These are phyloP conservation scores for Monosporascus ibericus DNA, from an alignment of 2,329 filamentous ascomycete species.

Conservation along the genomic window DNA sequence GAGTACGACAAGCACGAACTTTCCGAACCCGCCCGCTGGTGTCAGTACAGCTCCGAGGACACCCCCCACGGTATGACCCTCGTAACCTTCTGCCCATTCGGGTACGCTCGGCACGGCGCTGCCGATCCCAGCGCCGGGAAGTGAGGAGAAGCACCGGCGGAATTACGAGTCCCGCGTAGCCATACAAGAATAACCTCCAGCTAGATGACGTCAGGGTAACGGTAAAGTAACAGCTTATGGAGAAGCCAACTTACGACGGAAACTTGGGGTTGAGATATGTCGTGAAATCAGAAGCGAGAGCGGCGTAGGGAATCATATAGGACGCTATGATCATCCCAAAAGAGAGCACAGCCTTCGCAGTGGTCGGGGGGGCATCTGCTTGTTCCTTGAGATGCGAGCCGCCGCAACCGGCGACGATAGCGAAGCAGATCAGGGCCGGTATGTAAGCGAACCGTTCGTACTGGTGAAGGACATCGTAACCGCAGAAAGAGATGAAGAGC, in stretches of 20 bases:
- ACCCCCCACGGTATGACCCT: constrained; percentile 48
- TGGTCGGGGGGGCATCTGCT: constrained; percentile 33
- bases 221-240: background rate
- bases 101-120: constrained; percentile 50
- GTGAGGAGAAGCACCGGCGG: constrained; percentile 56
- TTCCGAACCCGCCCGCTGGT: constrained; percentile 53
- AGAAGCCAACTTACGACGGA: constrained; percentile 34
- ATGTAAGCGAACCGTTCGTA: constrained; percentile 55
- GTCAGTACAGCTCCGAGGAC: constrained; percentile 54
- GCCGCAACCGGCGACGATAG: constrained; percentile 49
- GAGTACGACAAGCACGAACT: constrained; percentile 55
- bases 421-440: constrained; percentile 46
- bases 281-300: constrained; percentile 53
- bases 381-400: constrained; percentile 44
- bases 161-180: constrained; percentile 47
- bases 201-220: constrained; percentile 12
- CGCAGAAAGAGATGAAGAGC: constrained; percentile 56
- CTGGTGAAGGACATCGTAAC: constrained; percentile 49
- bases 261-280: constrained; percentile 54
- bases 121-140: constrained; percentile 56
- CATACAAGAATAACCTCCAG: constrained; percentile 45
- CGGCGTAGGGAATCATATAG: constrained; percentile 58
- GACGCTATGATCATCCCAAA: constrained; percentile 58
- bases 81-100: constrained; percentile 48
- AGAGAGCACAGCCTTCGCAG: constrained; percentile 41